phyloP scores from a whole-genome alignment of 2,329 filamentous ascomycete genomes.

The Trichoderma breve region DNA sequence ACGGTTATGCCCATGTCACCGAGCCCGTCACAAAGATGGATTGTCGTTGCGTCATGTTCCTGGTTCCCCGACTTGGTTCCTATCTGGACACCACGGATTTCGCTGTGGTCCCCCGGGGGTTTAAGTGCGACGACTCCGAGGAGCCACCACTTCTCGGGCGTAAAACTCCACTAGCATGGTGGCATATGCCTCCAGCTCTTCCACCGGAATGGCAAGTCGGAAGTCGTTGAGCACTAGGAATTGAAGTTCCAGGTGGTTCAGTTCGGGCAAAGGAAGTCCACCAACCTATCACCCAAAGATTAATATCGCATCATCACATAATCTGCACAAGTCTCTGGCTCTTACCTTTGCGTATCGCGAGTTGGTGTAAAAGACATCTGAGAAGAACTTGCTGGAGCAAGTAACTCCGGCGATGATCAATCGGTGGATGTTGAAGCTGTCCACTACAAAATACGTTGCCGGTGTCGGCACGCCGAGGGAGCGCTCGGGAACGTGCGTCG shows the following conservation, averaged over 20 bases:
- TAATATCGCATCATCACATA: constrained; percentile 10
- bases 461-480: constrained; percentile 26
- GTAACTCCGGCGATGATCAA: constrained; percentile 96
- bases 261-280: constrained; percentile 82
- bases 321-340: constrained; percentile 18
- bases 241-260: constrained; percentile 95
- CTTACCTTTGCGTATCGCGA: constrained; percentile 96
- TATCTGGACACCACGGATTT: not conserved
- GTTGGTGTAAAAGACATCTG: constrained; percentile 97
- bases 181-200: constrained; percentile 94
- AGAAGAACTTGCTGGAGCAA: constrained; percentile 99
- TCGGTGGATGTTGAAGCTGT: constrained; percentile 98
- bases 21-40: not conserved
- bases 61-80: not conserved
- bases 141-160: constrained; percentile 74
- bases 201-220: constrained; percentile 84
- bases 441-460: constrained; percentile 81
- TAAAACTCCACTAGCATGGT: constrained; percentile 99
- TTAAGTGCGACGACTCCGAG: not conserved
- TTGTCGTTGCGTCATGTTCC: not conserved
- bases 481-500: constrained; percentile 23
- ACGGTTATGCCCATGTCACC: not conserved
- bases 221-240: constrained; percentile 97
- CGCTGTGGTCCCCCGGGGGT: not conserved
- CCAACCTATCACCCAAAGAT: constrained; percentile 65